Percentiles rank a stretch among this genome's conserved stretches.
phyloP scores from a whole-genome alignment of 1,139 yeast species.

The Suhomyces choctaworum region DNA sequence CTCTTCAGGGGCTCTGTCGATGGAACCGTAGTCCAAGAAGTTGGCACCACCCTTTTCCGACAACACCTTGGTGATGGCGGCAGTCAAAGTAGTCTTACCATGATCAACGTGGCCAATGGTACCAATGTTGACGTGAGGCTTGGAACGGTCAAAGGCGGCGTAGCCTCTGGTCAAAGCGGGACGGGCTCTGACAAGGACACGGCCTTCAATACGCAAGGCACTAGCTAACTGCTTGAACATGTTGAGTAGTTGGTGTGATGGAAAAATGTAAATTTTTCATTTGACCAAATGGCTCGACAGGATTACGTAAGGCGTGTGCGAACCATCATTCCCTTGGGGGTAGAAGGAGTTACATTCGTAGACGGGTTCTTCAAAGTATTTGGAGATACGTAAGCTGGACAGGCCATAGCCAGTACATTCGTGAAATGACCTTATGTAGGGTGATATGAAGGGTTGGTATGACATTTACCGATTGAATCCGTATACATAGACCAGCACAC shows the following conservation, averaged over 20 bases:
- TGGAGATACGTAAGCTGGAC: too few relatives aligned
- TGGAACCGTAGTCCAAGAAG: conserved; percentile 89
- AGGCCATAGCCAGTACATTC: too few relatives aligned
- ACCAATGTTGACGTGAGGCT: conserved; percentile 96
- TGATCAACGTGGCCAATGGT: conserved; percentile 95
- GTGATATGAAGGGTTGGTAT: too few relatives aligned
- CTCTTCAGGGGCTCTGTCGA: conserved; percentile 99
- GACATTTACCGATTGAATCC: too few relatives aligned
- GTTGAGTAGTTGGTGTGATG: conserved; percentile 1
- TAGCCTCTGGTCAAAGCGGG: conserved; percentile 44
- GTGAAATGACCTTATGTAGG: too few relatives aligned
- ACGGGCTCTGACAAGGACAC: conserved; percentile 21
- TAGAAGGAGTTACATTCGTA: too few relatives aligned
- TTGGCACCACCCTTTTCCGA: conserved; percentile 87
- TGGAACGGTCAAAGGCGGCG: conserved; percentile 82
- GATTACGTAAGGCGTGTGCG: too few relatives aligned
- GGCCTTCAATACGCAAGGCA: conserved; percentile 23
- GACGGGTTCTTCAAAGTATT: too few relatives aligned
- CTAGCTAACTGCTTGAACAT: conserved; percentile 24
- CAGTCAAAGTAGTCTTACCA: conserved; percentile 97
- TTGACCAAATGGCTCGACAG: conserved; percentile 10
- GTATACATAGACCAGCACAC: too few relatives aligned
- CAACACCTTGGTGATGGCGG: conserved; percentile 96
- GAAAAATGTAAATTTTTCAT: conserved; percentile 8
- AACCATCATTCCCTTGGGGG: too few relatives aligned